Evolutionary conservation across 306 rosid species (phyloP), one percentile per base, ranked within the genome.

Genomic region (Alnus rubra): DNA sequence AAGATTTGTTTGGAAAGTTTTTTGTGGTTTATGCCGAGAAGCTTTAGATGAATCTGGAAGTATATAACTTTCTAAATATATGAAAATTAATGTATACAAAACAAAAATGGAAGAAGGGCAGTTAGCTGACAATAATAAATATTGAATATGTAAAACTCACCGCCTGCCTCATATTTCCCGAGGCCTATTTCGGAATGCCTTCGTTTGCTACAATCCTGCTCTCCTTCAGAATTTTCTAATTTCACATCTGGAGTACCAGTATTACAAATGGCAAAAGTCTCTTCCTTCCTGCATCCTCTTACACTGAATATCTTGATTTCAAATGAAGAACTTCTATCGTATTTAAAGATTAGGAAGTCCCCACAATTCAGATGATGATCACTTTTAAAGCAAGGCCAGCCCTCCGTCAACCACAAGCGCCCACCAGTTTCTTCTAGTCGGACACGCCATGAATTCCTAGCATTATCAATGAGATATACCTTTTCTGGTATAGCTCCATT

Each of bases 301-400:
- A 19, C 39, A 69, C n/a, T 28, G 35, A 69, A 69, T n/a, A 69
- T 47, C 55, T 69, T 47, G 7, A 69, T 55, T n/a, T 44, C 18
- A 44, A 69, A 69, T 37, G 48, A n/a, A 11, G 7, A 45, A 4
- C 54, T 23, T 23, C 55, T 48, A 47, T 5, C 19, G 65, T 79
- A 81, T 42, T 55, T 16, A 15, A 87, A 84, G 58, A 53, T 3
- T 13, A 87, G 42, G 30, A 87, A 62, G 16, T 79, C 71, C 28
- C 87, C 79, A 48, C 35, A 35, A 28, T 42, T 39, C 49, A 82
- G 18, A 55, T 9, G 65, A 30, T 83, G 73, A 51, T 64, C 69
- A 72, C 68, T 69, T 13, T 39, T 75, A 76, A 79, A 83, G 10
- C 58, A 45, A 37, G 55, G 35, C 87, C 84, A 84, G 3, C 75